Evolutionary conservation across 257 asterid species (phyloP), one percentile per base, ranked within the genome.

Genomic region (Euphrasia confusa): DNA sequence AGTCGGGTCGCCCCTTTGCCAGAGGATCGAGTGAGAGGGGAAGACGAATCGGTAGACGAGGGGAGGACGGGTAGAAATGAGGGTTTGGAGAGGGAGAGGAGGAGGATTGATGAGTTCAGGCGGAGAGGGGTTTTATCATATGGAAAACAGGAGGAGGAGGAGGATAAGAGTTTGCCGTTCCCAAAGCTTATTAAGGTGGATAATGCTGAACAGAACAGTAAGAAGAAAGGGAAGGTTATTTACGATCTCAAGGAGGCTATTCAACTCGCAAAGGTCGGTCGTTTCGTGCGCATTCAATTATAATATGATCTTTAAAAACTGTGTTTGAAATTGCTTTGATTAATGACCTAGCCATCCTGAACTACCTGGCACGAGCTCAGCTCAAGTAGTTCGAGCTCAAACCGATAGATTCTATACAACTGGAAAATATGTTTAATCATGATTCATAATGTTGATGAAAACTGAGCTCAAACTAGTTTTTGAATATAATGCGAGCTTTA

Each of bases 231-330:
- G 62, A 87, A 82, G 77, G 69, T 65, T 66, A 63, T 83, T 59
- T 87, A 87, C 72, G 99, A 89, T 82, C 89, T 93, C 62, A 93
- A 83, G 78, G 99, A 92, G 56, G 99, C 95, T 17, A 78, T 92
- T 77, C 84, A 78, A 5, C 85, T 81, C 5, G 84, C 79, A 35
- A 92, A 92, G 99, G 99, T 92, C 79, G 45, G 72, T 82, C 80
- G 63, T 58, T 70, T 66, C 57, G 17, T 11, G 50, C 42, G 7
- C 8, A 10, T 37, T 9, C 10, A 11, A 9, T 7, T 37, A 37
- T 37, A 37, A 37, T 37, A 1, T 3, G 42, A 37, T 2, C 32
- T 63, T 64, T 50, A 14, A 56, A 28, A 10, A 37, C 58, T 68
- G 60, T 45, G 53, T 50, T 28, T 26, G 24, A 12, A 28, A 53